Evolutionary conservation across 371 early-diverging fungal species (phyloP), one percentile per base, ranked within the genome.

Genomic region (Mortierella sp.): DNA sequence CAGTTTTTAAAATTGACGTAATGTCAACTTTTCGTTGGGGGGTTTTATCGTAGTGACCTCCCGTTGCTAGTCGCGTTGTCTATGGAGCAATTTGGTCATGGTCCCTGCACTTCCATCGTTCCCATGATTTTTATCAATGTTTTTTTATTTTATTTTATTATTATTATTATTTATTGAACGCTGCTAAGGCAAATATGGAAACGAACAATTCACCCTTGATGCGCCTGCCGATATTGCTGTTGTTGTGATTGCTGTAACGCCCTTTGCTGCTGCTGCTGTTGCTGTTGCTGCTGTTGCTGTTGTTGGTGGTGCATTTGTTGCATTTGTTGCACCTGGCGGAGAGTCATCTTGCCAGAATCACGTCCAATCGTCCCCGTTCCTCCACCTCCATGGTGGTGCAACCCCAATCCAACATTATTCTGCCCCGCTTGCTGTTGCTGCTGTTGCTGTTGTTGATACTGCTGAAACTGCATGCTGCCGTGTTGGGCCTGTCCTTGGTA

Each of bases 301-400:
- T 76, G 81, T 19, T 74, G 82, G 8, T 74, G 72, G 10, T 75
- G 81, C 57, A 55, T 48, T 19, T 65, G 70, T 21, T 76, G 82
- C 69, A 77, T n/a, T 15, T 77, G 77, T 19, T 78, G 79, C 41
- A 78, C 66, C 58, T 78, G 79, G 11, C 74, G 74, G 28, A 78
- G 68, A 32, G 74, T 74, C 74, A 78, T 63, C 69, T 78, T 78
- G 65, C 79, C 79, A 1, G 65, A 65, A 22, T 78, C 70, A 0
- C 77, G 65, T 45, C 77, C 77, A 16, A 72, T 16, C 0, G 77
- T 69, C 41, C 64, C 67, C n/a, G 69, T 57, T 5, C 77, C 66
- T 32, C 50, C 45, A 3, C 72, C 63, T 32, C 50, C 45, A 5
- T 77, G 58, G 11, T 65, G 57, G 38, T 50, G 55, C 58, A 66